phyloP scores from a whole-genome alignment of 2,329 filamentous ascomycete species.

The Fusarium neocosmosporiellum region DNA sequence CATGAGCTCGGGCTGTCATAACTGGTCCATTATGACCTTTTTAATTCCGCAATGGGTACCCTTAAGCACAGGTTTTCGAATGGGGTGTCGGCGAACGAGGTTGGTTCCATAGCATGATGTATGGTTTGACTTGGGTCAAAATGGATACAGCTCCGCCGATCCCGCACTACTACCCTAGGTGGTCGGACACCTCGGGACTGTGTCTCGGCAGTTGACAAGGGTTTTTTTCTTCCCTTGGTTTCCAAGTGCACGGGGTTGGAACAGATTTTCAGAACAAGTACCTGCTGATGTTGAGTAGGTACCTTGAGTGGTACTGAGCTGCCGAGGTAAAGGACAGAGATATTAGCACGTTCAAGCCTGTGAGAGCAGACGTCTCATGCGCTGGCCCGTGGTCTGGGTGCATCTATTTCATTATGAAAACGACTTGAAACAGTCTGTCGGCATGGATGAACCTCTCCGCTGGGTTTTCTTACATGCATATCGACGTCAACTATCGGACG shows the following conservation, averaged over 20 bases:
- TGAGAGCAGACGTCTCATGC: not conserved
- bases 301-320: not conserved
- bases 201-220: slow-evolving; percentile 23
- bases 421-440: too few species aligned
- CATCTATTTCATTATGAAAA: too few species aligned
- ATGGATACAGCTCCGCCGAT: slow-evolving; percentile 17
- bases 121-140: slow-evolving; percentile 3
- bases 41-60: not conserved
- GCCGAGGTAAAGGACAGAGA: not conserved
- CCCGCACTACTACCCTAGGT: slow-evolving; percentile 19
- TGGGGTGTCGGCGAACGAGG: not conserved
- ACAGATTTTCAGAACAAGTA: not conserved
- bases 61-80: not conserved
- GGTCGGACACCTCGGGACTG: slow-evolving; percentile 12
- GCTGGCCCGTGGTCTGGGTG: not conserved
- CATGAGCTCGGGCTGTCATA: not conserved
- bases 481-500: not conserved
- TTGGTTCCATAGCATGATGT: slow-evolving; percentile 3
- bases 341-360: not conserved
- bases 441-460: not conserved
- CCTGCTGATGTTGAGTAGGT: not conserved
- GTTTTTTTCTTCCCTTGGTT: not conserved
- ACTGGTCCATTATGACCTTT: not conserved
- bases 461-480: not conserved
- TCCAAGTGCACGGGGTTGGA: not conserved